These are phyloP conservation scores for Penicillium psychrofluorescens DNA, from an alignment of 495 filamentous ascomycete genomes.

Conservation along the genomic window DNA sequence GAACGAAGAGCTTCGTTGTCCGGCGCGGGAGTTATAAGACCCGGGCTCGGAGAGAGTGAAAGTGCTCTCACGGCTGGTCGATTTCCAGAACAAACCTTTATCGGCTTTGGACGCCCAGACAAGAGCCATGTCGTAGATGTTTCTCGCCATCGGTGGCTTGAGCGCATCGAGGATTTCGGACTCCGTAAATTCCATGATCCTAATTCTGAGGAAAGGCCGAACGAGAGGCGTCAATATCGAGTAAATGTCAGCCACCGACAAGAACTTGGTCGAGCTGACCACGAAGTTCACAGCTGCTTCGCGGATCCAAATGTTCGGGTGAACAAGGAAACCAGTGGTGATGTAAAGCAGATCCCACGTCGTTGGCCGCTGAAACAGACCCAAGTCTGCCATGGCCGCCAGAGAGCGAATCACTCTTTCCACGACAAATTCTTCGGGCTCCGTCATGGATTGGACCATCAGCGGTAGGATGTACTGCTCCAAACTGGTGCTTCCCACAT, in stretches of 20 bases:
- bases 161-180: conserved; percentile 70
- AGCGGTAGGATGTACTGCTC: conserved; percentile 95
- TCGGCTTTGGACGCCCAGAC: conserved; percentile 80
- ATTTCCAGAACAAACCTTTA: conserved; percentile 79
- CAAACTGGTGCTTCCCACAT: conserved; percentile 76
- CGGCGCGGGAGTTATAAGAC: conserved; percentile 13
- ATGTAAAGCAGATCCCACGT: conserved; percentile 82
- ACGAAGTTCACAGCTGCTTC: conserved; percentile 83
- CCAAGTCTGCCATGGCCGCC: conserved; percentile 81
- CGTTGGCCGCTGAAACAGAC: conserved; percentile 75
- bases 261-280: conserved; percentile 61
- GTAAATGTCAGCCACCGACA: conserved; percentile 75
- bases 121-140: conserved; percentile 76
- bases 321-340: conserved; percentile 75
- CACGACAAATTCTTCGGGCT: conserved; percentile 92
- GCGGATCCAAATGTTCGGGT: conserved; percentile 92
- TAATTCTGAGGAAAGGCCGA: conserved; percentile 71
- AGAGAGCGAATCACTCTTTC: conserved; percentile 84
- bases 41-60: conserved; percentile 51
- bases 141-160: conserved; percentile 72
- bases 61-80: conserved; percentile 55
- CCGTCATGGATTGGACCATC: conserved; percentile 94
- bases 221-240: conserved; percentile 77
- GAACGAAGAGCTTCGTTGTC: conserved; percentile 12
- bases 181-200: conserved; percentile 59